Base-by-base conservation (phyloP, 306 rosid species). In the Cotoneaster glaucophyllus region DNA sequence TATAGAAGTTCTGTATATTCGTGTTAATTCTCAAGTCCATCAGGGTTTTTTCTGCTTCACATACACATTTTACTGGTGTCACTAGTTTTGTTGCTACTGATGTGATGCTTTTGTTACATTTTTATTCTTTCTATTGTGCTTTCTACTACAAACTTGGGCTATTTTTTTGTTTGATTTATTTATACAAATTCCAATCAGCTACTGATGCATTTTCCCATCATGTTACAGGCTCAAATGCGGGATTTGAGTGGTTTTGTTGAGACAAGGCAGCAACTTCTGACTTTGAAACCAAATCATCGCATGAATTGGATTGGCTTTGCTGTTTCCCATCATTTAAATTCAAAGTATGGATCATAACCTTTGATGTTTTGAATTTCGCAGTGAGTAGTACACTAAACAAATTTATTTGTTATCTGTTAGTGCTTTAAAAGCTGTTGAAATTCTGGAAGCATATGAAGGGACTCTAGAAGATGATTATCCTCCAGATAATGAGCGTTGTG, bases 271-370 rank as follows among this genome's bases (percentile, higher is more conserved):
- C 96, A 85, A 76, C 99, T 95, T 77, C 77, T 95, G 85, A 88
- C 91, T 62, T 85, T 95, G 79, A 95, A 95, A 90, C 90, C 99
- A 77, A 95, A 92, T 79, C 99, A 95, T 83, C 99, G 99, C 84
- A 92, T 92, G 99, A 95, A 95, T 82, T 95, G 99, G 99, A 95
- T 95, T 80, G 99, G 97, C 39, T 95, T 95, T 89, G 84, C 97
- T 65, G 97, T 92, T 83, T 78, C 99, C 61, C 97, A 95, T 79
- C 97, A 95, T 83, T 85, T 95, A 89, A 92, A 95, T 83, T 83
- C 92, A 57, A 87, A 90, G 99, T 95, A 95, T 69, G 85, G 24
- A 48, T 48, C 78, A 66, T 67, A 17, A 74, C 69, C 34, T 74
- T 53, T 71, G 54, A 61, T 34, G 21, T 34, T 32, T 32, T 32